phyloP scores from a whole-genome alignment of 169 alveolate genomes.

The Pseudocohnilembus persalinus region DNA sequence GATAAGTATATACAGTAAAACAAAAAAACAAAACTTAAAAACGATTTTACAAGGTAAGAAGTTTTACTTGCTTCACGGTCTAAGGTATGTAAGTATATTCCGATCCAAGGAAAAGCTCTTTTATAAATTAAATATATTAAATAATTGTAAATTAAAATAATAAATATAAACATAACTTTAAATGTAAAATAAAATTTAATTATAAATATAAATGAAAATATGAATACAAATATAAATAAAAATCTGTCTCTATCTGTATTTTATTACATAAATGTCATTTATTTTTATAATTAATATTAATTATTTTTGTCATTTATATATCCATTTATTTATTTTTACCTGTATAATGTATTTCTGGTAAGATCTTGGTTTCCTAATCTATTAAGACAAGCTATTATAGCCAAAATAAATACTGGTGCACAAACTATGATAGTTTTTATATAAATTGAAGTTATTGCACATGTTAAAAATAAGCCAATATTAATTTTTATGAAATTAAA shows the following conservation, averaged over 20 bases:
- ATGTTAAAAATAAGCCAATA: conserved; percentile 26
- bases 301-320: not conserved
- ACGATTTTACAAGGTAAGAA: conserved; percentile 12
- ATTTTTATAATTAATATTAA: conserved; percentile 16
- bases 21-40: conserved; percentile 23
- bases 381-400: not conserved
- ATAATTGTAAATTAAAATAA: too few species aligned
- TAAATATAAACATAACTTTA: too few species aligned
- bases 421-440: conserved; percentile 41
- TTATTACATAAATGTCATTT: conserved; percentile 21
- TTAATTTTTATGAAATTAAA: not conserved
- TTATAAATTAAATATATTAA: not conserved
- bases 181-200: too few species aligned
- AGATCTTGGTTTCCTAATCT: not conserved
- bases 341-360: not conserved
- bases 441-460: conserved; percentile 37
- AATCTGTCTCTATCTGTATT: too few species aligned
- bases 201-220: too few species aligned
- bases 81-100: conserved; percentile 31
- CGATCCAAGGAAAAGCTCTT: conserved; percentile 41
- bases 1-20: conserved; percentile 42
- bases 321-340: not conserved
- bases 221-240: too few species aligned
- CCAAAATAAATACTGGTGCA: conserved; percentile 35
- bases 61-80: conserved; percentile 2